Conservation (phyloP, 257 asterid genomes). For the Scutellaria baicalensis region DNA sequence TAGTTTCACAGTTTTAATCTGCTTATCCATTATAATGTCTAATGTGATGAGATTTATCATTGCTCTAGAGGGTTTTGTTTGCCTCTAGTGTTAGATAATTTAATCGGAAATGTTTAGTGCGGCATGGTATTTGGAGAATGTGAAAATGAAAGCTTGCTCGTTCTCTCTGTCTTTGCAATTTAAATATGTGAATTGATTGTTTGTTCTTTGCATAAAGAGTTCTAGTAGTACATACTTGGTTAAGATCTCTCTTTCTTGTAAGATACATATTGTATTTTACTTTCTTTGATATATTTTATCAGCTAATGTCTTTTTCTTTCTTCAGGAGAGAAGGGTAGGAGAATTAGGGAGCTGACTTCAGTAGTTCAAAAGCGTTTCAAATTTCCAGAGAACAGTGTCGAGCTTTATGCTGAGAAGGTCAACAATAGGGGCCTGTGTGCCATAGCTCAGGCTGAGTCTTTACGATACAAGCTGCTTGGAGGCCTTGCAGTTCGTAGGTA, state of each 20-base stretch:
- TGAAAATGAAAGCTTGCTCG: neutral
- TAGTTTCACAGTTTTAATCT: no score
- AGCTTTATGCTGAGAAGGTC: constrained; percentile 72
- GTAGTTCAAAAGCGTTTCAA: constrained; percentile 67
- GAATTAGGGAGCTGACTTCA: constrained; percentile 63
- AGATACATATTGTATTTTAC: neutral
- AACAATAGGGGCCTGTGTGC: constrained; percentile 70
- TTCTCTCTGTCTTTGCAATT: neutral
- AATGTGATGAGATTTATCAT: no score
- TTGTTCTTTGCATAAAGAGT: neutral
- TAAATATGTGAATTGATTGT: neutral
- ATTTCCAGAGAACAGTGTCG: constrained; percentile 61
- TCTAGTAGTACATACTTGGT: neutral
- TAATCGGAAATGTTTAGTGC: neutral
- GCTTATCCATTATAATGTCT: no score
- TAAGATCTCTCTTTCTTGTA: neutral
- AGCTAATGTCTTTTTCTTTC: neutral
- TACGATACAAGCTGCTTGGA: constrained; percentile 70
- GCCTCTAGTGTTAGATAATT: neutral
- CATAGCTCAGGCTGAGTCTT: constrained; percentile 70
- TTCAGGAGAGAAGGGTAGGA: constrained; percentile 69
- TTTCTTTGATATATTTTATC: neutral
- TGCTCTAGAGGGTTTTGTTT: neutral
- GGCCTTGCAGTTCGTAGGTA: constrained; percentile 74
- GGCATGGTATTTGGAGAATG: neutral